Evolutionary conservation across 73 alveolate species (phyloP).

Genomic region (Paramecium bursaria): DNA sequence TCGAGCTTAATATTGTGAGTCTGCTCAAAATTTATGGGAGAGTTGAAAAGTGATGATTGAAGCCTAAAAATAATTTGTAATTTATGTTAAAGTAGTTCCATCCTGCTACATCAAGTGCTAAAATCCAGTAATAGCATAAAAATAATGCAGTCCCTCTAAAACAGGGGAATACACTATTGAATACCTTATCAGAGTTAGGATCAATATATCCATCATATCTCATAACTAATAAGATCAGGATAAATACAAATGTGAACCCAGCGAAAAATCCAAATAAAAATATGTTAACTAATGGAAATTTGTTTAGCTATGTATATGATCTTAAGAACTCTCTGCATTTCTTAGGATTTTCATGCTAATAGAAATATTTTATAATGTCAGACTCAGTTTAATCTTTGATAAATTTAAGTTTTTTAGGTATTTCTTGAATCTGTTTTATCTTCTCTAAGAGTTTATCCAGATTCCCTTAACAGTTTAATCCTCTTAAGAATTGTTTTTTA

Average conservation of each 20-base stretch:
- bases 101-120: slow-evolving; percentile 40
- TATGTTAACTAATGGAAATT: not conserved
- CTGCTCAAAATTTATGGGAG: slow-evolving; percentile 9
- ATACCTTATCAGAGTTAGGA: slow-evolving; percentile 56
- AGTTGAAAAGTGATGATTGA: slow-evolving; percentile 56
- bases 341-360: slow-evolving; percentile 50
- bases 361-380: slow-evolving; percentile 1
- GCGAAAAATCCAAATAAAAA: slow-evolving; percentile 48
- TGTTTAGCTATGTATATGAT: not conserved
- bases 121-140: slow-evolving; percentile 24
- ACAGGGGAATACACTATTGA: slow-evolving; percentile 54
- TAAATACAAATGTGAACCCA: slow-evolving; percentile 28
- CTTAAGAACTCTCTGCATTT: slow-evolving; percentile 22
- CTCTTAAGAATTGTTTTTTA: slow-evolving; percentile 37
- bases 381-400: slow-evolving; percentile 28
- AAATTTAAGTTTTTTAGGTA: slow-evolving; percentile 13
- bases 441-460: not conserved
- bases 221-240: slow-evolving; percentile 4
- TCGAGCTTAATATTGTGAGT: slow-evolving; percentile 33
- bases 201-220: slow-evolving; percentile 57
- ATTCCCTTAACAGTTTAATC: not conserved
- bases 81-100: slow-evolving; percentile 42
- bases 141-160: slow-evolving; percentile 52
- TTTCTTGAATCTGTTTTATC: not conserved
- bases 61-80: slow-evolving; percentile 38